A percentile compares a stretch with the other conserved stretches of the same genome.
Evolutionary conservation across 495 filamentous ascomycete genomes (phyloP).

Genomic region (Neurospora africana): DNA sequence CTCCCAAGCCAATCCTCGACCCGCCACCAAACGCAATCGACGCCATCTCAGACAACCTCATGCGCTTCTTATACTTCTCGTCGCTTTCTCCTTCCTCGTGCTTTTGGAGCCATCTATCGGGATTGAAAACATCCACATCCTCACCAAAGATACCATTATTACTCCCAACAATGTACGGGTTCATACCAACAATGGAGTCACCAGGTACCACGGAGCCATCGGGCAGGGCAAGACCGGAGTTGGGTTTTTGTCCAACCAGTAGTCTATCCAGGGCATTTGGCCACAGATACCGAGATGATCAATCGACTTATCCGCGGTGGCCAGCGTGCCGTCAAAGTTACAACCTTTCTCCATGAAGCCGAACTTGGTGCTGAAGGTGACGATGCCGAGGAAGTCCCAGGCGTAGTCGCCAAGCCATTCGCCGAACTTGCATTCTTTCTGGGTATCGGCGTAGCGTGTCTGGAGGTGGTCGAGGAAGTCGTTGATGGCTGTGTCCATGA

Average conservation of each 20-base stretch:
- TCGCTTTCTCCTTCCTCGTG: conserved; percentile 15
- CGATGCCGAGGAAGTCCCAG: conserved; percentile 36
- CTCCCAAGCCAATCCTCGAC: conserved; percentile 50
- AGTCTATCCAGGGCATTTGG: conserved; percentile 24
- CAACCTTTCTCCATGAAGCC: conserved; percentile 17
- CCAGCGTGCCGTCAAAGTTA: conserved; percentile 18
- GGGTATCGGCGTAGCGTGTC: conserved; percentile 12
- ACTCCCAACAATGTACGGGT: conserved; percentile 25
- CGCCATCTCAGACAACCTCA: conserved; percentile 14
- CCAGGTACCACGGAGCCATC: conserved; percentile 43
- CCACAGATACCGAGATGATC: conserved; percentile 17
- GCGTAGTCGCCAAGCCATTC: conserved; percentile 22
- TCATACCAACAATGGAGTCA: conserved; percentile 28
- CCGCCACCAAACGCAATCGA: conserved; percentile 49
- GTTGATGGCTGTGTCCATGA: conserved; percentile 24
- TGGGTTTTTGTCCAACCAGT: conserved; percentile 22
- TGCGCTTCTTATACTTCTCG: conserved; percentile 6
- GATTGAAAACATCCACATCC: conserved; percentile 38
- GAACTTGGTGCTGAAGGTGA: conserved; percentile 29
- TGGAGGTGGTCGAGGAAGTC: conserved; percentile 20
- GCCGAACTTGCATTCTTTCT: conserved; percentile 11
- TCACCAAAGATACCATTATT: conserved; percentile 38
- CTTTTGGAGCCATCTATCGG: conserved; percentile 36
- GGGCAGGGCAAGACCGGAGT: conserved; percentile 30
- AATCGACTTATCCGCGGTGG: conserved; percentile 11